Evolutionary conservation across 208 protist species (phyloP), one percentile per base, ranked within the genome.

Genomic region (Trypanosoma avium): DNA sequence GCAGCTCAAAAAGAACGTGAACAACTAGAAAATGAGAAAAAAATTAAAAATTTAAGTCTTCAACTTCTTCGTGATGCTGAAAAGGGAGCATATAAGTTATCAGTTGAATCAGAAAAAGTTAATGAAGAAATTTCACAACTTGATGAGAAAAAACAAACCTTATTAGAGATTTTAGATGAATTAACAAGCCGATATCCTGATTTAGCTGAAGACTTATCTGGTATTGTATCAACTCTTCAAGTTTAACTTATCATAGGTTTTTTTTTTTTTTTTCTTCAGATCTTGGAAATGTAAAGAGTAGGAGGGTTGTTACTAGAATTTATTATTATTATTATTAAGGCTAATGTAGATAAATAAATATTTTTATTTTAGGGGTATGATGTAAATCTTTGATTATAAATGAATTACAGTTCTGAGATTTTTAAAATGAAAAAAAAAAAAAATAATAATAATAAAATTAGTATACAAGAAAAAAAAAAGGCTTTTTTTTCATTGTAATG

Each of bases 51-150:
- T 57, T 76, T 64, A 52, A 92, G 75, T 45, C 79, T 95, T 27
- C 89, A 97, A 58, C 79, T 75, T 5, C 69, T 97, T 36, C 86
- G 86, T 15, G 92, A 97, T 46, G 84, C 75, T 8, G 86, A 95
- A 76, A 87, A 79, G 21, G 87, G 86, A 55, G 70, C 76, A 24
- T 97, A 94, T 78, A 75, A 85, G 36, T 78, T 94, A n/a, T 78
- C 73, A 15, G 81, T 82, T 61, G 82, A 78, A 57, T 84, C 83
- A 21, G 84, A 96, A 57, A 77, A 90, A 46, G 60, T 73, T 1
- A 53, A 53, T 36, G 65, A 60, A 10, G 85, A 92, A 49, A 47
- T 60, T 30, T 36, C 75, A 29, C 77, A 67, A 26, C 70, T 96
- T 36, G 84, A 93, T 32, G 83, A 94, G 6, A 80, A 82, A 9